Evolutionary conservation across 2,329 filamentous ascomycete genomes (phyloP).

Genomic region (Fusarium sp.): DNA sequence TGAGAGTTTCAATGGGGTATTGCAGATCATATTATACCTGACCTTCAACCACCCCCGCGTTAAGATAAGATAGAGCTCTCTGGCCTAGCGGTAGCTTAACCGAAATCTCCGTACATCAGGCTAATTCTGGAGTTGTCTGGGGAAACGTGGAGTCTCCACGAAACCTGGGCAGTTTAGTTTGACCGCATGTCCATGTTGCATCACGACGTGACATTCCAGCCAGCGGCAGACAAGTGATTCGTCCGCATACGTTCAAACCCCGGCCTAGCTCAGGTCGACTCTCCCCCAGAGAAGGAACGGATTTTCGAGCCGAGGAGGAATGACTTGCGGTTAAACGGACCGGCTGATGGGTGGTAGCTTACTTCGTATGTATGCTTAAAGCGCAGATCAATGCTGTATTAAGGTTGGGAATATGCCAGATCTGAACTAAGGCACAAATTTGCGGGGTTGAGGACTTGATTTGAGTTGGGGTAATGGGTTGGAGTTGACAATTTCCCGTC

Average conservation of each 20-base stretch:
- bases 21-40: slow-evolving; percentile 35
- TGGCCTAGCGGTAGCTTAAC: slow-evolving; percentile 19
- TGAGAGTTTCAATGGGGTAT: slow-evolving; percentile 4
- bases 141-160: slow-evolving; percentile 34
- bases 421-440: slow-evolving; percentile 11
- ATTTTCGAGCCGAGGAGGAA: slow-evolving; percentile 23
- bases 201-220: slow-evolving; percentile 21
- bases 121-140: slow-evolving; percentile 25
- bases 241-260: slow-evolving; percentile 2
- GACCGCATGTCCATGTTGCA: slow-evolving; percentile 21
- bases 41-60: not conserved
- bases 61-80: slow-evolving; percentile 12
- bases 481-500: slow-evolving; percentile 5
- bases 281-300: slow-evolving; percentile 9
- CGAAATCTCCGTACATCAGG: slow-evolving; percentile 30
- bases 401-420: slow-evolving; percentile 23
- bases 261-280: slow-evolving; percentile 10
- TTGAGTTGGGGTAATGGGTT: not conserved
- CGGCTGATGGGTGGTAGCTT: slow-evolving; percentile 36
- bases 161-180: slow-evolving; percentile 1
- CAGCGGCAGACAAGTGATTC: slow-evolving; percentile 22
- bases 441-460: slow-evolving; percentile 21
- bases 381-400: slow-evolving; percentile 23
- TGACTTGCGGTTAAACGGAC: slow-evolving; percentile 40
- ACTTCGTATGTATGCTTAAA: slow-evolving; percentile 30